Evolutionary conservation across 192 early-diverging fungal genomes (phyloP).

Genomic region (Backusella psychrophila): DNA sequence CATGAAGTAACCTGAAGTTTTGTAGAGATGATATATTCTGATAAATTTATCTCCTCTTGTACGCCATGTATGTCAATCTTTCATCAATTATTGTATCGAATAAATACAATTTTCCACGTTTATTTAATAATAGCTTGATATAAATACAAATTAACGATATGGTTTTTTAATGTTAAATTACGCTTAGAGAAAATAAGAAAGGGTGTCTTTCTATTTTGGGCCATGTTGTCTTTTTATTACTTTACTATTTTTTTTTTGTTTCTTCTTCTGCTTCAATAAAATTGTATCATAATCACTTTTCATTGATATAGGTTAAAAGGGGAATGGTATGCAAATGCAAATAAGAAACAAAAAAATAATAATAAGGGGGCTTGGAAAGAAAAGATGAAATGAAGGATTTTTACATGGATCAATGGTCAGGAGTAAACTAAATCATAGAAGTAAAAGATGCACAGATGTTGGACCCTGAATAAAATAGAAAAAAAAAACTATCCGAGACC

Average conservation of each 20-base stretch:
- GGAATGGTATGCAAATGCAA: background rate
- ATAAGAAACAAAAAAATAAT: background rate
- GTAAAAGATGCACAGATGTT: slow-evolving; percentile 6
- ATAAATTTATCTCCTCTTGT: background rate
- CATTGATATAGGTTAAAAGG: background rate
- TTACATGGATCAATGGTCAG: background rate
- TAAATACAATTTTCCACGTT: background rate
- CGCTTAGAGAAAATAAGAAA: background rate
- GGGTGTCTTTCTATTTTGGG: background rate
- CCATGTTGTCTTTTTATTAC: slow-evolving; percentile 1
- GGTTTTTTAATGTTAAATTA: background rate
- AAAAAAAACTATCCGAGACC: background rate
- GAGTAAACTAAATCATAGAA: background rate
- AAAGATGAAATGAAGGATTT: slow-evolving; percentile 1
- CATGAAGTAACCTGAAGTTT: background rate
- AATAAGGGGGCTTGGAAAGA: background rate
- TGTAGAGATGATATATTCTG: background rate
- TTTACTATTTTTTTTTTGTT: background rate
- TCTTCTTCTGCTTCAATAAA: background rate
- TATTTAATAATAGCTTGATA: background rate
- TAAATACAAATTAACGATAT: background rate
- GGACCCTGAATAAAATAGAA: slow-evolving; percentile 3
- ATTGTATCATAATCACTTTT: background rate
- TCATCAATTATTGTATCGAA: background rate
- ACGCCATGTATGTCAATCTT: background rate